Percentiles rank a stretch among this genome's conserved stretches.
These are phyloP conservation scores for Kingdonia uniflora DNA, from an alignment of 164 flowering plant species.

Conservation along the genomic window DNA sequence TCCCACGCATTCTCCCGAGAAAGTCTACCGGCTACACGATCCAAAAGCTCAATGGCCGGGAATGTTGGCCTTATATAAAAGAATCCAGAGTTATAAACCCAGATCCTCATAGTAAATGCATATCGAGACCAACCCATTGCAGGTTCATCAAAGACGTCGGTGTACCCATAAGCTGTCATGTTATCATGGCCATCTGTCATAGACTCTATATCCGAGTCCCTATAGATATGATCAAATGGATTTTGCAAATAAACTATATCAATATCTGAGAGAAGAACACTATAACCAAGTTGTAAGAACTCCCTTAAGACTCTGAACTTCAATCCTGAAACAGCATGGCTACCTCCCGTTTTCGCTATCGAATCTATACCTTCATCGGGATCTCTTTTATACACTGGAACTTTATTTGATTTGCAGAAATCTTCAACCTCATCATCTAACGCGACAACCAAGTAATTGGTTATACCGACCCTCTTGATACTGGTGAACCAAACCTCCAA, in stretches of 20 bases:
- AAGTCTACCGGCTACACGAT: conserved; percentile 74
- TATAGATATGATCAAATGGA: conserved; percentile 69
- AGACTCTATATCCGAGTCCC: conserved; percentile 93
- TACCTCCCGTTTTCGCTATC: conserved; percentile 54
- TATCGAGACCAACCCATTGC: conserved; percentile 93
- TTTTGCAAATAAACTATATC: conserved; percentile 86
- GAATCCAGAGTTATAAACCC: conserved; percentile 96
- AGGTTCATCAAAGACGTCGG: conserved; percentile 87
- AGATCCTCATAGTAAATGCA: conserved; percentile 93
- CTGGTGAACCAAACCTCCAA: conserved; percentile 73
- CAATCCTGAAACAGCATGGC: conserved; percentile 85
- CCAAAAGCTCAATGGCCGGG: conserved; percentile 90
- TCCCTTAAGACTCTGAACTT: conserved; percentile 86
- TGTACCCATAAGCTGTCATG: conserved; percentile 85
- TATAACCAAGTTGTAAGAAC: conserved; percentile 86
- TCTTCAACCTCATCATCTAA: conserved; percentile 47
- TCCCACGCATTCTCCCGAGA: conserved; percentile 61
- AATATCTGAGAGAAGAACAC: conserved; percentile 89
- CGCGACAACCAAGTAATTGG: conserved; percentile 81
- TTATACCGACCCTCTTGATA: conserved; percentile 68
- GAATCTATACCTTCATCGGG: conserved; percentile 62
- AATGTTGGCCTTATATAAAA: conserved; percentile 86
- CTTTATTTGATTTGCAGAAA: conserved; percentile 36
- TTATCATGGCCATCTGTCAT: conserved; percentile 90
- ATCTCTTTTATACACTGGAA: conserved; percentile 51